phyloP scores from a whole-genome alignment of 2,329 filamentous ascomycete genomes.

The Fusarium solani-melongenae region DNA sequence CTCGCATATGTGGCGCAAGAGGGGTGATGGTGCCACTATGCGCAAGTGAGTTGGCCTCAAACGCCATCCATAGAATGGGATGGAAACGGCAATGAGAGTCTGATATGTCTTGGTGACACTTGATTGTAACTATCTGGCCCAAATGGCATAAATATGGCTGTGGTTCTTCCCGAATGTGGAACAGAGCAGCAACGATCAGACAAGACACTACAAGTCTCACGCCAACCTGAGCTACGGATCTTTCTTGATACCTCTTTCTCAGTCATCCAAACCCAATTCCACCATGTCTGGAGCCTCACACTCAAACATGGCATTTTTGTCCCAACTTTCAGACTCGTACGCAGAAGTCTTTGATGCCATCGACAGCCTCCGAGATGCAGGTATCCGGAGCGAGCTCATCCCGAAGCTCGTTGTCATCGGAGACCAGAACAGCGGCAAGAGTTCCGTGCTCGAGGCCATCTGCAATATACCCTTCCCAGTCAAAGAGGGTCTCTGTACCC shows the following conservation, averaged over 20 bases:
- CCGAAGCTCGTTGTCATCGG: conserved; percentile 65
- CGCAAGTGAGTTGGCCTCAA: background rate
- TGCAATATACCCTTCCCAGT: conserved; percentile 69
- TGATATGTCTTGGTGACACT: background rate
- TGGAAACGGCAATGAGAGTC: background rate
- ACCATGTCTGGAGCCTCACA: no score
- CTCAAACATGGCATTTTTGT: background rate
- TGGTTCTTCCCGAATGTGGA: no score
- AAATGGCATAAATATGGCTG: background rate
- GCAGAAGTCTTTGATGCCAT: conserved; percentile 43
- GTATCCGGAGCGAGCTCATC: conserved; percentile 48
- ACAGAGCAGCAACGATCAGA: background rate
- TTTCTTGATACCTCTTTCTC: no score
- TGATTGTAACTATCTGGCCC: no score
- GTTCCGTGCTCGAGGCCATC: conserved; percentile 71
- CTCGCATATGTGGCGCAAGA: background rate
- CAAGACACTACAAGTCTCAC: background rate
- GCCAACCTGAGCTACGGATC: background rate
- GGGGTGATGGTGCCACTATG: background rate
- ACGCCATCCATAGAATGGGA: background rate
- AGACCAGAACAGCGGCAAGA: conserved; percentile 71
- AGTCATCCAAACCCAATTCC: no score
- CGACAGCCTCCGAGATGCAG: conserved; percentile 47
- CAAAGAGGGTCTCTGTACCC: conserved; percentile 67
- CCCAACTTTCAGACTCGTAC: background rate